Evolutionary conservation across 1,139 yeast genomes (phyloP).

Genomic region (Hansenula sp.): DNA sequence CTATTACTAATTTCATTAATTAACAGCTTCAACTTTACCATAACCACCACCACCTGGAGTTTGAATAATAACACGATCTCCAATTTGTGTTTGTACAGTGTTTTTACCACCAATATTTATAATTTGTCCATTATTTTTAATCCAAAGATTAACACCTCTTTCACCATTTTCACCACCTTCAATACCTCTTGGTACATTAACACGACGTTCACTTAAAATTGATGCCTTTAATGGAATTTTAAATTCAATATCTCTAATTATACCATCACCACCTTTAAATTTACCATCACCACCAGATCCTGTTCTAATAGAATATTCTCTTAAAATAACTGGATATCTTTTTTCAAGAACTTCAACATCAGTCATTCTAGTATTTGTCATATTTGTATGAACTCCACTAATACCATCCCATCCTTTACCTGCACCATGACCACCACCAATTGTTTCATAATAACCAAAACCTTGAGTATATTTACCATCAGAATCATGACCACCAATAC

Average conservation of each 20-base stretch:
- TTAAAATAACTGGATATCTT: slow-evolving; percentile 60
- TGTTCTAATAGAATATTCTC: slow-evolving; percentile 46
- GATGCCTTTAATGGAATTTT: slow-evolving; percentile 51
- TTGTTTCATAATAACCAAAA: slow-evolving; percentile 71
- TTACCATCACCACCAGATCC: slow-evolving; percentile 58
- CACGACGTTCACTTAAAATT: slow-evolving; percentile 57
- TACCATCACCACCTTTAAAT: slow-evolving; percentile 59
- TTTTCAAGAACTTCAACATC: slow-evolving; percentile 66
- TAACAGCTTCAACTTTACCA: slow-evolving; percentile 24
- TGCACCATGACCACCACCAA: slow-evolving; percentile 71
- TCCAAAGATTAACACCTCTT: slow-evolving; percentile 58
- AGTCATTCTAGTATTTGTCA: slow-evolving; percentile 69
- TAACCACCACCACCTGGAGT: slow-evolving; percentile 58
- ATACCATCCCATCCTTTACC: slow-evolving; percentile 61
- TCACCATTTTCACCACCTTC: slow-evolving; percentile 56
- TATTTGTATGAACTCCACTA: slow-evolving; percentile 63
- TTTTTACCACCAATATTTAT: slow-evolving; percentile 45
- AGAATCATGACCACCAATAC: slow-evolving; percentile 38
- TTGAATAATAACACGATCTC: slow-evolving; percentile 50
- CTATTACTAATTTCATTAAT: no score
- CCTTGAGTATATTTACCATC: slow-evolving; percentile 40
- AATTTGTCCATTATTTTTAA: slow-evolving; percentile 25
- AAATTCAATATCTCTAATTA: slow-evolving; percentile 58
- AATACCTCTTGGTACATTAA: slow-evolving; percentile 56
- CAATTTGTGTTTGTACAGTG: slow-evolving; percentile 38